Evolutionary conservation across 202 grass and related monocot genomes (phyloP), one percentile per base, ranked within the genome.

Genomic region (Tripidium arundinaceum): DNA sequence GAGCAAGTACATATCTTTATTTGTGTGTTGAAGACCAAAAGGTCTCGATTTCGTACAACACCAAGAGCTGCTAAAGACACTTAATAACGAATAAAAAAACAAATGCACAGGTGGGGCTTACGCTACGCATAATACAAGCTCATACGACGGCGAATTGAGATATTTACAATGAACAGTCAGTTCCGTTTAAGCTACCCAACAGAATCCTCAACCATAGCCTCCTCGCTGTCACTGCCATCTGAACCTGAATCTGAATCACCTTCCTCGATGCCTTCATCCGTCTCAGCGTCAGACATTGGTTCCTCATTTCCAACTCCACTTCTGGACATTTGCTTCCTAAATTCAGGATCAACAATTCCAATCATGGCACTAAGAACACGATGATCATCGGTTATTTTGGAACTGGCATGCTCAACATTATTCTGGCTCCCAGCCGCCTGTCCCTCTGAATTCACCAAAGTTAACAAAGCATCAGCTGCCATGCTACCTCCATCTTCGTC

Each of bases 301-400:
- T 88, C 68, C 0, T 74, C 62, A 38, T 88, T 90, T 50, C 55
- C 70, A 34, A 63, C 25, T 33, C 75, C 72, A 74, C 15, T 67
- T 71, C 73, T 64, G 15, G 77, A 77, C 42, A 87, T 80, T 75
- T 89, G 85, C 39, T 72, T 87, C 29, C 75, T 65, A 49, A 89
- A 92, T 43, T 91, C 92, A 62, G 92, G 96, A 62, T 92, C 75
- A 38, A 90, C 80, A 59, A 91, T 88, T 62, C 37, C 74, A 65
- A 96, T 88, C 88, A 99, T 91, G 40, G 89, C 88, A 88, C 84
- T 90, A 65, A 96, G 62, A 60, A 64, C 76, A 65, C 65, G 74
- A 21, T 88, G 83, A 27, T 88, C 78, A 45, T 84, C 59, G 2
- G 62, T 88, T 74, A 57, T 73, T 83, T 87, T 90, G 38, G 72